Conservation (phyloP, 768 basidiomycete species). For the Leccinum variicolor region DNA sequence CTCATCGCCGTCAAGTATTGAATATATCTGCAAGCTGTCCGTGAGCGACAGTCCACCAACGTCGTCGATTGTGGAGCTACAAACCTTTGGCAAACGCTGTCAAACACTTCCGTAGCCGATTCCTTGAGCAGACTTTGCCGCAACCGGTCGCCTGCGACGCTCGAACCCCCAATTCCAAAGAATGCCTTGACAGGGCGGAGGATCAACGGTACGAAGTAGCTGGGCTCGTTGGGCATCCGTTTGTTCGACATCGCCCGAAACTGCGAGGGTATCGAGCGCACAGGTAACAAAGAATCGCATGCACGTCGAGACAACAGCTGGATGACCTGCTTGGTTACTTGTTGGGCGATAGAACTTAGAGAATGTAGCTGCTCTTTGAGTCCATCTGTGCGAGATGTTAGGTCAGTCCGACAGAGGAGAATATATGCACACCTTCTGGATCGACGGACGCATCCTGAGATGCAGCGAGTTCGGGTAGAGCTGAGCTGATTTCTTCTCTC, state of each 20-base stretch:
- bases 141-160: slow-evolving; percentile 59
- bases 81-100: slow-evolving; percentile 65
- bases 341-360: slow-evolving; percentile 50
- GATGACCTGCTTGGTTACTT: slow-evolving; percentile 62
- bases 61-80: slow-evolving; percentile 2
- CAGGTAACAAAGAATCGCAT: slow-evolving; percentile 78
- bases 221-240: slow-evolving; percentile 70
- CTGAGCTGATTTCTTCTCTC: slow-evolving; percentile 60
- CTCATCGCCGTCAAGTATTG: slow-evolving; percentile 78
- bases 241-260: slow-evolving; percentile 82
- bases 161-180: slow-evolving; percentile 57
- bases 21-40: slow-evolving; percentile 55
- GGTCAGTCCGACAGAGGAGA: not conserved
- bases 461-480: slow-evolving; percentile 48
- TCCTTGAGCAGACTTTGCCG: slow-evolving; percentile 49
- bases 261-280: slow-evolving; percentile 87
- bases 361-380: slow-evolving; percentile 50
- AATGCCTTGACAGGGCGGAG: slow-evolving; percentile 76
- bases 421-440: slow-evolving; percentile 39
- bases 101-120: slow-evolving; percentile 64
- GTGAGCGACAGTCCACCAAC: not conserved
- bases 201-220: slow-evolving; percentile 81
- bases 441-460: slow-evolving; percentile 31
- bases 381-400: slow-evolving; percentile 39
- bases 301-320: slow-evolving; percentile 75